Evolutionary conservation across 768 basidiomycete genomes (phyloP).

Genomic region (Galerina marginata): DNA sequence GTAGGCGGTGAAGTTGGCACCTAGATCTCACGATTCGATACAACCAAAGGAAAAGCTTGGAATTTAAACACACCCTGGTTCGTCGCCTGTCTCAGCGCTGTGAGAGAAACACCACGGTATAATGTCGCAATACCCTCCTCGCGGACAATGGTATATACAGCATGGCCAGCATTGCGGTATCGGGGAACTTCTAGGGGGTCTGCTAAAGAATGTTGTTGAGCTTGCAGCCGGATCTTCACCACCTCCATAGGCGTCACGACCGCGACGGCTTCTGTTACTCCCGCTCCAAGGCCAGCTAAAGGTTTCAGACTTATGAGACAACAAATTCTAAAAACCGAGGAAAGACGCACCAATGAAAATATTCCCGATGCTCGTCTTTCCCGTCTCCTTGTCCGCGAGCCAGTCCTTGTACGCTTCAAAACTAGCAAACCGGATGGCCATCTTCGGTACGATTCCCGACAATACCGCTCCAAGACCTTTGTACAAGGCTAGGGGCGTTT

Average conservation of each 20-base stretch:
- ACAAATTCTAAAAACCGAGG: background rate
- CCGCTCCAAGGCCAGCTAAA: conserved; percentile 91
- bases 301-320: background rate
- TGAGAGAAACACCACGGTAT: conserved; percentile 92
- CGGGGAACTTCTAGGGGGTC: conserved; percentile 93
- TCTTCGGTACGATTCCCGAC: conserved; percentile 97
- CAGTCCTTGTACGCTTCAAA: conserved; percentile 94
- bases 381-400: conserved; percentile 77
- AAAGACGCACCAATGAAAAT: conserved; percentile 82
- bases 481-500: conserved; percentile 95
- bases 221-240: conserved; percentile 97
- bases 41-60: background rate
- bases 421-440: conserved; percentile 98
- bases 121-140: conserved; percentile 88
- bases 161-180: conserved; percentile 97
- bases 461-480: conserved; percentile 97
- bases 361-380: conserved; percentile 75
- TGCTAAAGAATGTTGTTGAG: conserved; percentile 95
- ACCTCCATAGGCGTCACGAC: conserved; percentile 99
- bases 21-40: conserved; percentile 33
- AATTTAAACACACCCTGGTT: conserved; percentile 75
- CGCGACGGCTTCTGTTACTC: conserved; percentile 91
- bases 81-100: conserved; percentile 94
- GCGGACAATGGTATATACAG: conserved; percentile 90
- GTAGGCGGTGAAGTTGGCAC: conserved; percentile 98